Evolutionary conservation across 805 yeast species (phyloP).

Genomic region (Kodamaea fukazawae): DNA sequence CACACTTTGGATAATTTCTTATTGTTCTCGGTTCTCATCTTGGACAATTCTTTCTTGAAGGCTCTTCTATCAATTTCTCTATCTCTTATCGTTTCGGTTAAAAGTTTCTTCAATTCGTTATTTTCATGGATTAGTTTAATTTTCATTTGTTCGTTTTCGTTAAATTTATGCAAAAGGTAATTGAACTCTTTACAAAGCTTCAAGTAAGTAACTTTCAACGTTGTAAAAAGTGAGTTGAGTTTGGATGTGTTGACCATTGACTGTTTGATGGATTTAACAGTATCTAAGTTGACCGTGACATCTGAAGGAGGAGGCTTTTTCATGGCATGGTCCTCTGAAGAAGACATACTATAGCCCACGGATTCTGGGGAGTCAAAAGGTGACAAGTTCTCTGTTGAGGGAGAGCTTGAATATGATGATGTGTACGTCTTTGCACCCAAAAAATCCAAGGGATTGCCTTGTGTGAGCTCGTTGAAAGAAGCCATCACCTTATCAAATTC

Average conservation of each 20-base stretch:
- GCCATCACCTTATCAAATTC: too few species aligned
- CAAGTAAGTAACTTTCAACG: conserved; percentile 33
- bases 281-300: conserved; percentile 7
- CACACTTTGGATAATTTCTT: background rate
- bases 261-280: conserved; percentile 14
- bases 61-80: conserved; percentile 18
- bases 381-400: conserved; percentile 13
- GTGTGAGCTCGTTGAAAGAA: too few species aligned
- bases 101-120: conserved; percentile 28
- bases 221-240: conserved; percentile 30
- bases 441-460: background rate
- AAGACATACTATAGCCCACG: conserved; percentile 10
- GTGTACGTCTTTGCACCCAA: background rate
- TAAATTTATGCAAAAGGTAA: conserved; percentile 32
- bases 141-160: conserved; percentile 34
- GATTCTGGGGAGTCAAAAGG: conserved; percentile 16
- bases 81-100: conserved; percentile 28
- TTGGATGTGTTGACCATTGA: conserved; percentile 18
- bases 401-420: conserved; percentile 1
- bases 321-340: conserved; percentile 8
- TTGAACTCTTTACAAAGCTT: conserved; percentile 40
- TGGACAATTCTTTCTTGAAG: conserved; percentile 7
- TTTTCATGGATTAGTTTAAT: conserved; percentile 36
- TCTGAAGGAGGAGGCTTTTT: background rate
- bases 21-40: background rate